phyloP scores from a whole-genome alignment of 192 early-diverging fungal species.

The Jimgerdemannia lactiflua region DNA sequence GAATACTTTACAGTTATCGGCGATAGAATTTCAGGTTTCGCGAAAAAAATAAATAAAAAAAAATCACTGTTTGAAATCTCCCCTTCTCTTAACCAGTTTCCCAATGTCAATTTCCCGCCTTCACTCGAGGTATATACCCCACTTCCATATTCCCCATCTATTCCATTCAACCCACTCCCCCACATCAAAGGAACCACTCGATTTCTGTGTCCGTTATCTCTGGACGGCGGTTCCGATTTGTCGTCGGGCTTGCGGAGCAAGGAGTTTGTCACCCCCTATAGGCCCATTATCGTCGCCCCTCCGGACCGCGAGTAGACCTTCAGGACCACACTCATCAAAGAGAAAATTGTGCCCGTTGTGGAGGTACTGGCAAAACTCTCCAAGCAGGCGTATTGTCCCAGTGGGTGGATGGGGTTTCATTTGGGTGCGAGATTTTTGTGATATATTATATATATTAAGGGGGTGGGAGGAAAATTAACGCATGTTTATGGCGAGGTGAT shows the following conservation, averaged over 20 bases:
- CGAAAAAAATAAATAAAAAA: too few relatives aligned
- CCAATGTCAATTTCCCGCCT: slow-evolving; percentile 37
- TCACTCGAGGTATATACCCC: slow-evolving; percentile 26
- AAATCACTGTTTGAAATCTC: background rate
- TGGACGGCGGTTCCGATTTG: slow-evolving; percentile 28
- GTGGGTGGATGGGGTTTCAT: slow-evolving; percentile 22
- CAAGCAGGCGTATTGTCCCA: slow-evolving; percentile 33
- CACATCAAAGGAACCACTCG: slow-evolving; percentile 30
- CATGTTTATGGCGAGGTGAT: too few relatives aligned
- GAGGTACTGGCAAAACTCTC: slow-evolving; percentile 32
- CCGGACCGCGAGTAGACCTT: slow-evolving; percentile 24
- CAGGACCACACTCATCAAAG: slow-evolving; percentile 17
- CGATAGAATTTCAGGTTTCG: background rate
- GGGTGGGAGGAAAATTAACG: too few relatives aligned
- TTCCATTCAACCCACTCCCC: too few relatives aligned
- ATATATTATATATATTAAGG: too few relatives aligned
- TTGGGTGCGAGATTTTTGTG: too few relatives aligned
- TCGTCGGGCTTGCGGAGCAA: slow-evolving; percentile 24
- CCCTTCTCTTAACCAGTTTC: slow-evolving; percentile 19
- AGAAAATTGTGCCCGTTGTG: slow-evolving; percentile 17
- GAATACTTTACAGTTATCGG: background rate
- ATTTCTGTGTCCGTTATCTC: slow-evolving; percentile 25
- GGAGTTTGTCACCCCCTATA: slow-evolving; percentile 25
- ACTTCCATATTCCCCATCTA: too few relatives aligned
- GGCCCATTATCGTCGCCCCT: slow-evolving; percentile 35